These are phyloP conservation scores for Ammopiptanthus mongolicus DNA, from an alignment of 306 rosid genomes.

Conservation along the genomic window DNA sequence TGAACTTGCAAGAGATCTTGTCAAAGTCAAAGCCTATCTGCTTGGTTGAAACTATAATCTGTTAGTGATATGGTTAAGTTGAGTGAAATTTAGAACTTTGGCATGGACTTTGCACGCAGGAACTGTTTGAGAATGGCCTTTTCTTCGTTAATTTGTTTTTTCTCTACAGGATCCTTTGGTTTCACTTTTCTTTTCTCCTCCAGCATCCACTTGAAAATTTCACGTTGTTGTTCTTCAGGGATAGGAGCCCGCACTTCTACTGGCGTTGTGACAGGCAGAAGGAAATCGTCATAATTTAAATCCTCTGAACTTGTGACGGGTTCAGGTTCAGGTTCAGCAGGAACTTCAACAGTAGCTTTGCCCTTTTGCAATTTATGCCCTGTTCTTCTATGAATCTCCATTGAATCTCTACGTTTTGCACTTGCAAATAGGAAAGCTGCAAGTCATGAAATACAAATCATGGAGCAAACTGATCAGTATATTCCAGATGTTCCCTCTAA, in stretches of 20 bases:
- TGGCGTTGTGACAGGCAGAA: slow-evolving; percentile 30
- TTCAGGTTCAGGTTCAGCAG: slow-evolving; percentile 24
- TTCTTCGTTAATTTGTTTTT: slow-evolving; percentile 52
- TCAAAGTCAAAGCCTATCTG: slow-evolving; percentile 1
- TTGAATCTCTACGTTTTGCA: slow-evolving; percentile 44
- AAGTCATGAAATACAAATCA: slow-evolving; percentile 23
- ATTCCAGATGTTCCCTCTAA: slow-evolving; percentile 2
- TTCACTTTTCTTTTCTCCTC: slow-evolving; percentile 56
- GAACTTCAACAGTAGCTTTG: slow-evolving; percentile 40
- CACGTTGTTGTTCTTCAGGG: slow-evolving; percentile 49
- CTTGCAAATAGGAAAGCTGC: slow-evolving; percentile 69
- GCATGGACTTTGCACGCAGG: slow-evolving; percentile 40
- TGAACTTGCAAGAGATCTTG: slow-evolving; percentile 5
- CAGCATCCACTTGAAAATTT: slow-evolving; percentile 53
- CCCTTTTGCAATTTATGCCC: slow-evolving; percentile 28
- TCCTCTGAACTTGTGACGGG: slow-evolving; percentile 24
- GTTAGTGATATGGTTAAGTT: slow-evolving; percentile 7
- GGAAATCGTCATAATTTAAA: slow-evolving; percentile 32
- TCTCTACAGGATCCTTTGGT: slow-evolving; percentile 46
- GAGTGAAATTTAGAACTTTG: slow-evolving; percentile 36
- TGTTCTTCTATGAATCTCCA: slow-evolving; percentile 21
- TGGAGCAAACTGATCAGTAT: neutral
- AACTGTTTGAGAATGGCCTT: slow-evolving; percentile 51
- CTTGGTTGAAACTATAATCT: slow-evolving; percentile 14
- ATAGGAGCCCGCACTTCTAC: slow-evolving; percentile 26